Base-by-base conservation (phyloP, 2,329 filamentous ascomycete genomes). In the Orbilia ellipsospora region DNA sequence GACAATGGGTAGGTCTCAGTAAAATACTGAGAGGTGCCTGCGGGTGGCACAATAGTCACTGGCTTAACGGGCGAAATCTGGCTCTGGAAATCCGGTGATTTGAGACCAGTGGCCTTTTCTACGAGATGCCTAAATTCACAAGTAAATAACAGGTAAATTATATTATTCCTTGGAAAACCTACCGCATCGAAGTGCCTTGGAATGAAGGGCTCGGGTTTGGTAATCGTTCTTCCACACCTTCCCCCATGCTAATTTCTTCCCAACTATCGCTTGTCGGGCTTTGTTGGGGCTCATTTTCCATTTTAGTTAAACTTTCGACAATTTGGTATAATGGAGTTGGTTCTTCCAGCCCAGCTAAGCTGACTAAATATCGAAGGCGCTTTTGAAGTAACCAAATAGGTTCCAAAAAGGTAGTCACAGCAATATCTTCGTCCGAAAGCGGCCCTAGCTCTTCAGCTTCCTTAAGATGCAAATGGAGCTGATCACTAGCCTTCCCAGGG, bases 371-470 rank as follows among this genome's bases (percentile, higher is more conserved):
- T 81, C 96, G 96, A 15, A 99, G 85, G 16, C 95, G 89, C 55
- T 90, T 87, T 80, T 97, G 92, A 4, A 99, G 86, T 4, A 98
- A 86, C 77, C 88, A 88, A 51, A 97, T 85, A 23, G 95, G 91
- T 79, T 98, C 94, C 23, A 99, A 85, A 84, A 97, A 99, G 0
- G 92, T 92, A 84, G 97, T 98, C 80, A 99, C 88, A 0, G 92
- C 94, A 73, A 98, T 62, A 92, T 87, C 2, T 90, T 89, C 56
- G 90, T 90, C 12, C 87, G 89, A 51, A 86, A 88, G 70, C 88
- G 87, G 65, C 87, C 87, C 51, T 2, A 68, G 23, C 8, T 78
- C 77, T 28, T 78, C 78, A 3, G 65, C 61, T 26, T 78, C 78
- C 42, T 72, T 75, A 0, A 78, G 77, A 80, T 97, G 94, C 45